Evolutionary conservation across 345 rosid genomes (phyloP), one percentile per base, ranked within the genome.

Genomic region (Dipteronia dyeriana): DNA sequence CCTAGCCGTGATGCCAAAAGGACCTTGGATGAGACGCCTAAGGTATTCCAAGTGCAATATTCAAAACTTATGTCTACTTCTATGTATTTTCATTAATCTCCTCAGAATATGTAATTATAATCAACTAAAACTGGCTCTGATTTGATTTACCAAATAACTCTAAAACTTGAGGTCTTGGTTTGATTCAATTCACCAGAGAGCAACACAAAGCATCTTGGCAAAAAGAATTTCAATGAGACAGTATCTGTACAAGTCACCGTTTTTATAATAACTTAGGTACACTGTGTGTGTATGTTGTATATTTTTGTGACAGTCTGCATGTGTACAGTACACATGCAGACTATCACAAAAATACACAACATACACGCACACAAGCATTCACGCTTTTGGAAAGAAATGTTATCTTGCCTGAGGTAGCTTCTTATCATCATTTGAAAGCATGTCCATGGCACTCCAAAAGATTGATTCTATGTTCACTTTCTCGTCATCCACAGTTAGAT

Each of bases 361-460:
- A 26, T 9, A 79, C 29, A 17, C 69, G n/a, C n/a, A 59, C 45
- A 76, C 3, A 72, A 17, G 56, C 51, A 73, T 45, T 25, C 10
- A 31, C 38, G 23, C 19, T 62, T 29, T 53, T 70, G 70, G 63
- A 78, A 51, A 65, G 43, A 57, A 78, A 66, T 39, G 68, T 82
- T 22, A 78, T 82, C 93, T 89, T 91, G 84, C 99, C 99, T 96
- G 99, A 68, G 99, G 99, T 77, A 96, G 94, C 89, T 96, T 94
- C 84, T 92, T 96, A 84, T 96, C 99, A 81, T 96, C 99, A 73
- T 92, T 92, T 29, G 99, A 96, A 72, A 96, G 98, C 94, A 90
- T 92, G 87, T 90, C 98, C 85, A 96, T 94, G 76, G 99, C 99
- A 87, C 94, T 94, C 89, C 95, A 92, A 78, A 94, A 96, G 74